A percentile compares a stretch with the other conserved stretches of the same genome.
Conservation (phyloP, 2,329 filamentous ascomycete genomes). For the Diaporthe velutina region DNA sequence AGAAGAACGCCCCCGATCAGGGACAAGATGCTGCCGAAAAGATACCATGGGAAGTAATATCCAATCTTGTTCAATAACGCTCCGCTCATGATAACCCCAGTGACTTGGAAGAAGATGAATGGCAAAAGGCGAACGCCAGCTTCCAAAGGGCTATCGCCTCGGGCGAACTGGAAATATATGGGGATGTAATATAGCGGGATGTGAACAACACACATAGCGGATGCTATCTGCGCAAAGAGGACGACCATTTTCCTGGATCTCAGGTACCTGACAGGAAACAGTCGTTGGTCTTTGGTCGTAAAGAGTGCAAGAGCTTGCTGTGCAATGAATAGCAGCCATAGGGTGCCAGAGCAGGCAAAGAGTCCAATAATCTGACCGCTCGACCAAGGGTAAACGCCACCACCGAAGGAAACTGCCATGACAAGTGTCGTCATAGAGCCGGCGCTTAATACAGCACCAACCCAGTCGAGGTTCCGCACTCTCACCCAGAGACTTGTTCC, state of each 20-base stretch:
- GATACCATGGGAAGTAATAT: slow-evolving; percentile 53
- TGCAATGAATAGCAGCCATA: slow-evolving; percentile 9
- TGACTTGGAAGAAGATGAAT: slow-evolving; percentile 53
- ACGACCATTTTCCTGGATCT: no score
- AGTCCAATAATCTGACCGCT: slow-evolving; percentile 39
- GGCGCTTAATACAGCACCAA: slow-evolving; percentile 30
- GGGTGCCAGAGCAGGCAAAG: slow-evolving; percentile 36
- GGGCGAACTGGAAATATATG: slow-evolving; percentile 62
- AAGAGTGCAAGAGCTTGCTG: background rate
- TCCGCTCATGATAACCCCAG: slow-evolving; percentile 36
- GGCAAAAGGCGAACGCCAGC: slow-evolving; percentile 57
- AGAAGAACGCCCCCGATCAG: slow-evolving; percentile 46
- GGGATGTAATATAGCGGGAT: slow-evolving; percentile 60
- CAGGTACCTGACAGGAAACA: slow-evolving; percentile 2
- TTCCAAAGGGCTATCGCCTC: slow-evolving; percentile 54
- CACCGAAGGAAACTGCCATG: slow-evolving; percentile 33
- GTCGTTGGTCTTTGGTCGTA: background rate
- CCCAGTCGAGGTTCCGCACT: slow-evolving; percentile 6
- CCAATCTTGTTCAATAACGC: slow-evolving; percentile 42
- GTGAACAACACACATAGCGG: background rate
- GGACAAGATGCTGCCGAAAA: slow-evolving; percentile 49
- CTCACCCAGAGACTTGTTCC: background rate
- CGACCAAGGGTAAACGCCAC: slow-evolving; percentile 30
- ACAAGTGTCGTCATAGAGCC: slow-evolving; percentile 31
- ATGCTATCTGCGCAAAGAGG: background rate